phyloP scores from a whole-genome alignment of 1,139 yeast genomes.

The Yamadazyma aaseri region DNA sequence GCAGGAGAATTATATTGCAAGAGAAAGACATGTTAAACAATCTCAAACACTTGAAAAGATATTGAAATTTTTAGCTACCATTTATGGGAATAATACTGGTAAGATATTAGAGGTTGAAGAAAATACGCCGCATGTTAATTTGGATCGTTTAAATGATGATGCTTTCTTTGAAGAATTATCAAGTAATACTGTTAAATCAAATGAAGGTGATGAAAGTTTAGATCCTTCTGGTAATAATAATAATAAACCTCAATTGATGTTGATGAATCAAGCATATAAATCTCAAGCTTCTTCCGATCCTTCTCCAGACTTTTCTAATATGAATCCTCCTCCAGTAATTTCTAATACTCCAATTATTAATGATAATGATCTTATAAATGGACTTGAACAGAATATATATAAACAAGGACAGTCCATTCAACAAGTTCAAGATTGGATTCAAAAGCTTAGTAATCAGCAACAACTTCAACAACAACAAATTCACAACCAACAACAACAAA shows the following conservation, averaged over 20 bases:
- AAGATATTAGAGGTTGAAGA: constrained; percentile 43
- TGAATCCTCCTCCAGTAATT: background rate
- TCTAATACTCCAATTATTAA: constrained; percentile 1
- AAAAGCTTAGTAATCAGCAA: constrained; percentile 40
- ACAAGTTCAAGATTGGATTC: constrained; percentile 62
- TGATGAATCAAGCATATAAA: constrained; percentile 40
- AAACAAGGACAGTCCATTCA: constrained; percentile 56
- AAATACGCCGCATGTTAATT: constrained; percentile 8
- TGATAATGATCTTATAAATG: constrained; percentile 25
- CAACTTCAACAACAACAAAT: constrained; percentile 30
- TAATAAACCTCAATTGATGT: constrained; percentile 39
- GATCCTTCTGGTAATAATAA: no score
- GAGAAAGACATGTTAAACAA: constrained; percentile 84
- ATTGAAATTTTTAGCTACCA: constrained; percentile 78
- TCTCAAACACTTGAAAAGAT: constrained; percentile 87
- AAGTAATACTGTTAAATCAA: background rate
- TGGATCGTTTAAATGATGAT: constrained; percentile 9
- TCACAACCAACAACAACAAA: constrained; percentile 12
- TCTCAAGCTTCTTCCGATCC: constrained; percentile 17
- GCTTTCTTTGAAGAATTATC: constrained; percentile 15
- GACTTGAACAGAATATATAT: constrained; percentile 43
- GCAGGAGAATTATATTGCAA: constrained; percentile 80
- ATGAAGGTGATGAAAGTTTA: constrained; percentile 16
- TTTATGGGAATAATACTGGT: constrained; percentile 66
- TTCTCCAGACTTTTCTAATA: background rate